Percentiles rank a stretch among this genome's conserved stretches.
phyloP scores from a whole-genome alignment of 495 filamentous ascomycete genomes.

The Umbilicaria muhlenbergii region DNA sequence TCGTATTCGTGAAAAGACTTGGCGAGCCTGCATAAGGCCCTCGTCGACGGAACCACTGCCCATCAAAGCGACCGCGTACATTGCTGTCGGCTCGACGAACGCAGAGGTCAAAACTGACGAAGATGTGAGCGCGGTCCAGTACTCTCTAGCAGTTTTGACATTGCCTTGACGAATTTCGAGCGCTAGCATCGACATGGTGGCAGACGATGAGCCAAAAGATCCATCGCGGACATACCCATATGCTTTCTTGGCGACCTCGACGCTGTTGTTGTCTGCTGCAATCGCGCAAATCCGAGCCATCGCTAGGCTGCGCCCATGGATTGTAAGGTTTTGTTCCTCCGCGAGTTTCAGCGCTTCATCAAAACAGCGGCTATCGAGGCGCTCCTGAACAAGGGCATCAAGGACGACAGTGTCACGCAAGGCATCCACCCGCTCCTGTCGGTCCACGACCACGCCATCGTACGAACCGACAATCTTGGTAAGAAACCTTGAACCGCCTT shows the following conservation, averaged over 20 bases:
- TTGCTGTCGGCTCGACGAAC: conserved; percentile 71
- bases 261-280: conserved; percentile 69
- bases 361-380: conserved; percentile 45
- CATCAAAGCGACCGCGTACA: conserved; percentile 74
- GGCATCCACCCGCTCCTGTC: conserved; percentile 30
- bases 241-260: conserved; percentile 50
- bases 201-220: conserved; percentile 33
- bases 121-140: conserved; percentile 56
- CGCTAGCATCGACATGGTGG: conserved; percentile 74
- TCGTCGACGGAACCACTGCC: conserved; percentile 64
- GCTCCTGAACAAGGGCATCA: conserved; percentile 59
- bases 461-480: conserved; percentile 51
- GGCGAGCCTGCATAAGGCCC: conserved; percentile 56
- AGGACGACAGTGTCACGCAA: conserved; percentile 55
- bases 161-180: conserved; percentile 69
- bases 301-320: conserved; percentile 32
- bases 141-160: conserved; percentile 53
- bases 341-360: conserved; percentile 51
- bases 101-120: conserved; percentile 30
- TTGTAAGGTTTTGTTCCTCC: conserved; percentile 31
- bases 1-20: conserved; percentile 71
- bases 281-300: conserved; percentile 42
- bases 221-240: conserved; percentile 38
- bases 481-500: conserved; percentile 70
- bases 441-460: conserved; percentile 38